These are phyloP conservation scores for Alternaria novae-zelandiae DNA, from an alignment of 2,329 filamentous ascomycete genomes.

Conservation along the genomic window DNA sequence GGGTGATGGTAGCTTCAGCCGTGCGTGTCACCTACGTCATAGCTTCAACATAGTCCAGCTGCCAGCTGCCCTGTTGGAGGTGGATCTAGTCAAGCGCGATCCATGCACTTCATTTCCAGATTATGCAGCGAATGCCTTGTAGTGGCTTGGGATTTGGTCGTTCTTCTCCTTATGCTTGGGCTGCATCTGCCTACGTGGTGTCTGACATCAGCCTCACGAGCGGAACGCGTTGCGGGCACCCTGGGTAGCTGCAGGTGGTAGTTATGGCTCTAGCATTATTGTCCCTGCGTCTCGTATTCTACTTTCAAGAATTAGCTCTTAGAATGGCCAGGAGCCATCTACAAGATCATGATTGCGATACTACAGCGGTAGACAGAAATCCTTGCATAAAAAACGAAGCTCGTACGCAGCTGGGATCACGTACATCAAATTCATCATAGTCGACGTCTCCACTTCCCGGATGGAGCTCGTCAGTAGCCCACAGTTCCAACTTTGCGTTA, in stretches of 20 bases:
- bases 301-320: background rate
- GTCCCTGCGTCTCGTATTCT: background rate
- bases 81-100: slow-evolving; percentile 9
- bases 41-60: slow-evolving; percentile 10
- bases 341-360: background rate
- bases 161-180: background rate
- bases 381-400: background rate
- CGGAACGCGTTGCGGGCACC: background rate
- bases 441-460: background rate
- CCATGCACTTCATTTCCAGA: slow-evolving; percentile 2
- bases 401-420: background rate
- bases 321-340: background rate
- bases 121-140: slow-evolving; percentile 1
- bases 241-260: background rate
- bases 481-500: background rate
- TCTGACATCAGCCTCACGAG: background rate
- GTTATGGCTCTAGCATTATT: background rate
- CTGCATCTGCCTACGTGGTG: background rate
- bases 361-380: background rate
- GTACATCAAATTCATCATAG: background rate
- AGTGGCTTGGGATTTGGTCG: background rate
- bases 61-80: slow-evolving; percentile 16
- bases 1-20: slow-evolving; percentile 18
- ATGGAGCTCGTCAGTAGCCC: background rate
- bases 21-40: slow-evolving; percentile 27